Evolutionary conservation across 1,139 yeast genomes (phyloP).

Genomic region (Sugiyamaella japonica): DNA sequence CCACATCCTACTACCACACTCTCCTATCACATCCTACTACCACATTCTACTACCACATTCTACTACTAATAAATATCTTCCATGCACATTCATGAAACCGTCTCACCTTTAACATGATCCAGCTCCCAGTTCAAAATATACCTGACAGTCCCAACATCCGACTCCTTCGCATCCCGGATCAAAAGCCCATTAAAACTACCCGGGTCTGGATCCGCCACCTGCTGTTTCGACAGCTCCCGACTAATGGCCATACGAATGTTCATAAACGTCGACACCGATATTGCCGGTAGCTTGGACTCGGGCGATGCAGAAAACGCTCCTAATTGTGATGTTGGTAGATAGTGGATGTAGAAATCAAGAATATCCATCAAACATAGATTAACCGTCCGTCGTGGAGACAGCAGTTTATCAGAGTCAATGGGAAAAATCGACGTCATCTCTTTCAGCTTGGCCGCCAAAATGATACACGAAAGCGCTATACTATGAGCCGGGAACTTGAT

Average conservation of each 20-base stretch:
- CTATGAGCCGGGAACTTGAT: slow-evolving; percentile 78
- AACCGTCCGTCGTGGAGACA: slow-evolving; percentile 44
- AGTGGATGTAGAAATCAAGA: slow-evolving; percentile 49
- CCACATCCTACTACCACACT: too few relatives aligned
- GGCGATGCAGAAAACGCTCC: slow-evolving; percentile 16
- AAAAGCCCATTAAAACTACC: slow-evolving; percentile 18
- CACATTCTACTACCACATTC: not conserved
- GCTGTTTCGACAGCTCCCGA: slow-evolving; percentile 22
- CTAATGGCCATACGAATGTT: slow-evolving; percentile 29
- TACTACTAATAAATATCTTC: too few relatives aligned
- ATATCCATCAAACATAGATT: slow-evolving; percentile 61
- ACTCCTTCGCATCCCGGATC: slow-evolving; percentile 31
- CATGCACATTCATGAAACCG: slow-evolving; percentile 19
- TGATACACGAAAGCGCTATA: slow-evolving; percentile 68
- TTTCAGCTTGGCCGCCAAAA: slow-evolving; percentile 49
- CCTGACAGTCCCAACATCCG: slow-evolving; percentile 36
- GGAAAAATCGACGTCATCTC: slow-evolving; percentile 31
- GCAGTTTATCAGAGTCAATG: slow-evolving; percentile 30
- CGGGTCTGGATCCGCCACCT: slow-evolving; percentile 17
- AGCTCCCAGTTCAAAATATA: slow-evolving; percentile 37
- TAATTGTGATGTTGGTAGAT: slow-evolving; percentile 25
- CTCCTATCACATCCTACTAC: too few relatives aligned
- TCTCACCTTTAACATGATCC: slow-evolving; percentile 29
- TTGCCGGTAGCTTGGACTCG: slow-evolving; percentile 1
- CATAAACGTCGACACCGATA: slow-evolving; percentile 27